Percentiles rank a stretch among this genome's conserved stretches.
phyloP scores from a whole-genome alignment of 2,329 filamentous ascomycete genomes.

The Albophoma yamanashiensis region DNA sequence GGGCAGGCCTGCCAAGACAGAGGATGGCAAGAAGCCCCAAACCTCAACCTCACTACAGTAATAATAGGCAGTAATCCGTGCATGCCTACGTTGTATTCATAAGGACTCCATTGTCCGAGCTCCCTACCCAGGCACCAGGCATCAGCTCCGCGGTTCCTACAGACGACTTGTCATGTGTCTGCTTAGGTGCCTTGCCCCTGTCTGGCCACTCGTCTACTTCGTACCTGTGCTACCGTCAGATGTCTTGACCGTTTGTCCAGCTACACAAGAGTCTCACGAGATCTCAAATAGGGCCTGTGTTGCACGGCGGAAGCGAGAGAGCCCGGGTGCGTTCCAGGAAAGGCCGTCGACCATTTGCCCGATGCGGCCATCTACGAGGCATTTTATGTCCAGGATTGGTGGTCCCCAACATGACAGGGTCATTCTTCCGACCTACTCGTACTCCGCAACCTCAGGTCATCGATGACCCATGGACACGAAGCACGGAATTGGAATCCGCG shows the following conservation, averaged over 20 bases:
- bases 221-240: neutral
- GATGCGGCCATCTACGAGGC: neutral
- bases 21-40: neutral
- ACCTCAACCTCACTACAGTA: neutral
- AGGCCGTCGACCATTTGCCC: neutral
- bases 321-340: neutral
- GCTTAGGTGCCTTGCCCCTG: neutral
- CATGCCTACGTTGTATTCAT: neutral
- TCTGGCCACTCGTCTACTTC: neutral
- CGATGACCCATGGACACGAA: neutral
- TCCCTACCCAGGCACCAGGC: too few relatives aligned
- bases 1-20: neutral
- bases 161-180: neutral
- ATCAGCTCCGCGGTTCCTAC: neutral
- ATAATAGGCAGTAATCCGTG: too few relatives aligned
- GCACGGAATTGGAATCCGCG: neutral
- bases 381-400: neutral
- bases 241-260: neutral
- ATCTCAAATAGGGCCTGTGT: neutral
- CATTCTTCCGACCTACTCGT: neutral
- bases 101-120: neutral
- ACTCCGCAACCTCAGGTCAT: neutral
- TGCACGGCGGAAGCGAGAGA: conserved; percentile 1
- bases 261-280: neutral
- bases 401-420: neutral